Evolutionary conservation across 2,329 filamentous ascomycete species (phyloP).

Genomic region (Epichloe hybrida): DNA sequence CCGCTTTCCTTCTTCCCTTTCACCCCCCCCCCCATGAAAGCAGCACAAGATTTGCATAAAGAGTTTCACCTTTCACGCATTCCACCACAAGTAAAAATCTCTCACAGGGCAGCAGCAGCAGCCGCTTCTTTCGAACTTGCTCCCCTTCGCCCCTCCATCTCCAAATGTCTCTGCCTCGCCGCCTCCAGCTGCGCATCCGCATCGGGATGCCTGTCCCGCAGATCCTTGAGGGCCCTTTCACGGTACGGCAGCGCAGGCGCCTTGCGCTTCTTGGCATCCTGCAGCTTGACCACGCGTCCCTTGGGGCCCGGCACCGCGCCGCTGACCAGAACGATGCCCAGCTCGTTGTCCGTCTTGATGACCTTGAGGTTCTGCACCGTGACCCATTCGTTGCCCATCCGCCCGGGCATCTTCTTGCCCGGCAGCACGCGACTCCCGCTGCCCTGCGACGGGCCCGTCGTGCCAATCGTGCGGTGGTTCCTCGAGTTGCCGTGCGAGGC

Average conservation of each 20-base stretch:
- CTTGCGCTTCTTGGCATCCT: constrained; percentile 81
- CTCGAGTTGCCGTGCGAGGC: constrained; percentile 92
- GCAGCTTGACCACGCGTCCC: constrained; percentile 68
- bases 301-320: constrained; percentile 82
- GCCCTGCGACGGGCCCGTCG: constrained; percentile 77
- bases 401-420: constrained; percentile 94
- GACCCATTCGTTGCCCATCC: constrained; percentile 81
- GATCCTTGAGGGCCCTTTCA: constrained; percentile 28
- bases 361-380: constrained; percentile 89
- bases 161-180: constrained; percentile 36
- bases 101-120: no score
- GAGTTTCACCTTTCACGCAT: no score
- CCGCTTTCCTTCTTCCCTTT: no score
- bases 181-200: constrained; percentile 31
- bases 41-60: no score
- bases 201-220: constrained; percentile 34
- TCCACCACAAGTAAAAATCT: no score
- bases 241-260: constrained; percentile 36
- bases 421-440: constrained; percentile 84
- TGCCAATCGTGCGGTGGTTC: constrained; percentile 86
- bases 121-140: constrained; percentile 6
- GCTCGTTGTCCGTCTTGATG: constrained; percentile 72
- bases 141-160: constrained; percentile 25
- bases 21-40: no score
- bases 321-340: constrained; percentile 79